Percentiles rank a stretch among this genome's conserved stretches.
Conservation (phyloP, 2,329 filamentous ascomycete genomes). For the Clonostachys solani region DNA sequence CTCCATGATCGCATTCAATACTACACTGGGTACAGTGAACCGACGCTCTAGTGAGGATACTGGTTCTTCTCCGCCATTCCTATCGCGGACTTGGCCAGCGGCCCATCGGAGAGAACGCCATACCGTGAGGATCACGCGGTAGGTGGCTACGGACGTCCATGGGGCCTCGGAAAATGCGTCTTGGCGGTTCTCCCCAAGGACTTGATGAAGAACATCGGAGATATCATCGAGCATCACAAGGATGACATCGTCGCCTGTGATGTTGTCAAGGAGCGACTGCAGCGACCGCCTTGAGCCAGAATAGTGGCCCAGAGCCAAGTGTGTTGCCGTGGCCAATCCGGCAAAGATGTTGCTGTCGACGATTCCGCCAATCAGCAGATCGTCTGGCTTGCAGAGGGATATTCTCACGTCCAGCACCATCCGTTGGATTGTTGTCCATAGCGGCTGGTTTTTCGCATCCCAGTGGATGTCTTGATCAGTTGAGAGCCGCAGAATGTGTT, state of each 20-base stretch:
- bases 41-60: slow-evolving; percentile 1
- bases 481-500: slow-evolving; percentile 11
- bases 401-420: slow-evolving; percentile 17
- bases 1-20: slow-evolving; percentile 17
- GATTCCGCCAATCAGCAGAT: slow-evolving; percentile 24
- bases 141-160: slow-evolving; percentile 19
- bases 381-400: slow-evolving; percentile 21
- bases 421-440: slow-evolving; percentile 18
- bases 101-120: slow-evolving; percentile 20
- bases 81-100: slow-evolving; percentile 1
- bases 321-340: slow-evolving; percentile 21
- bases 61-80: slow-evolving; percentile 10
- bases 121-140: slow-evolving; percentile 19
- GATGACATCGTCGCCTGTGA: slow-evolving; percentile 16
- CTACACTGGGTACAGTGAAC: slow-evolving; percentile 13
- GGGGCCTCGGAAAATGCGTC: slow-evolving; percentile 15
- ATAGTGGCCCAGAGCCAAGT: slow-evolving; percentile 16
- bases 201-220: slow-evolving; percentile 9
- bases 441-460: slow-evolving; percentile 8
- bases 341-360: slow-evolving; percentile 22
- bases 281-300: slow-evolving; percentile 17
- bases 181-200: slow-evolving; percentile 4
- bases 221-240: slow-evolving; percentile 18
- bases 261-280: slow-evolving; percentile 11
- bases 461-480: not conserved